Base-by-base conservation (phyloP, 768 basidiomycete species). In the Agrocybe praecox region DNA sequence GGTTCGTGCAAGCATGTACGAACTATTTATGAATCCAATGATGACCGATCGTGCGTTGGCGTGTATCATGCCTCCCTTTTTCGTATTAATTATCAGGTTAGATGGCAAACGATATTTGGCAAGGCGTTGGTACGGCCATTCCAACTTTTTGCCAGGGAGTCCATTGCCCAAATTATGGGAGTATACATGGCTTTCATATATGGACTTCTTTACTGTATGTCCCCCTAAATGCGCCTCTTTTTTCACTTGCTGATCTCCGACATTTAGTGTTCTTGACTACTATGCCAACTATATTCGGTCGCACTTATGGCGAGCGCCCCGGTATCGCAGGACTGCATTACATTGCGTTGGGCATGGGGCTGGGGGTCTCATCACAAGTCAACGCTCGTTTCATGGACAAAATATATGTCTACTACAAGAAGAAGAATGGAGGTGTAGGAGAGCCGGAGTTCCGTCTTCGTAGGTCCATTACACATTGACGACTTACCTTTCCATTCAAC, bases 121-220 rank as follows among this genome's bases (percentile, higher is more conserved):
- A 80, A 73, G 55, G 78, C 88, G 0, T 69, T 93, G 21, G 69
- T 76, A 11, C 80, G 90, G n/a, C 92, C 93, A 0, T 89, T 94
- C 71, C 63, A 70, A 4, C 66, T 93, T 11, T 87, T 90, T 54
- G 63, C 53, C 0, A 64, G 63, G 5, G 90, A 92, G 64, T 81
- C 85, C 0, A 89, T 92, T 61, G 74, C 89, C 18, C 88, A 89
- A 62, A 66, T 89, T 2, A 70, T 92, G 10, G 85, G 86, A 0
- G 2, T 85, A 0, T 92, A 90, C 58, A 83, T 89, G 80, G 84
- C 87, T 0, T 84, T 89, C 60, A 65, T 88, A 14, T 93, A 88
- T 55, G 90, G 87, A 5, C 63, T 77, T 0, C 70, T 86, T 36
- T 89, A 86, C 55, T 57, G 85, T 85, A 63, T 52, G 83, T 71